Base-by-base conservation (phyloP, 31 red algal species). In the Porphyra umbilicalis region DNA sequence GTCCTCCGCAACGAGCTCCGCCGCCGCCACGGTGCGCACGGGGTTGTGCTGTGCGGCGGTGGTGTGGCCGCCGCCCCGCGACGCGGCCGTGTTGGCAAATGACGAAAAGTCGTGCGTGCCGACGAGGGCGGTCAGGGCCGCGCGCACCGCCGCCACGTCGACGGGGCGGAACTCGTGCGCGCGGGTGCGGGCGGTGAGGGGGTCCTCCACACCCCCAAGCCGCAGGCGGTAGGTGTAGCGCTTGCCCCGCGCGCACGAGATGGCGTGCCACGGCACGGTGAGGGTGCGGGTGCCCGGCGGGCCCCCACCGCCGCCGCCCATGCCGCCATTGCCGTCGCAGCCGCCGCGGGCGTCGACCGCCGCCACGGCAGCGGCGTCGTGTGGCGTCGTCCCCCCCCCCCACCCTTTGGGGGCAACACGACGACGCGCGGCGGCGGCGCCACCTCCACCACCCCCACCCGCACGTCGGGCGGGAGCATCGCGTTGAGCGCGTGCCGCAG, bases 71-170 rank as follows among this genome's bases (percentile, higher is more conserved):
- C 89, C 89, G 18, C 76, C 74, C 11, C 5, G 33, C 78, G 75
- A 33, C 30, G 42, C 74, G 71, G 85, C 78, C n/a, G 83, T 35
- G 46, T 90, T 86, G 34, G 95, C 86, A 85, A 99, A 99, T 11
- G 94, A 86, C 33, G 88, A 82, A 92, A 96, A 99, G 79, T 99
- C 97, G 82, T 99, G 93, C 30, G 80, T 89, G n/a, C 97, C 97
- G 14, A 90, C 80, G 79, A 96, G 96, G 32, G 82, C 75, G 25
- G 25, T 38, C 20, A 88, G 38, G 33, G 88, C 85, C 35, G 76
- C 84, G 8, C 81, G 44, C 34, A 93, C 30, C 25, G 32, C 67
- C 8, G 9, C 32, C 8, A 42, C 39, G 34, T 91, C 36, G 35
- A 39, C 36, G 33, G 80, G 83, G 29, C 79, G 80, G 77, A 85